Evolutionary conservation across 2,329 filamentous ascomycete species (phyloP).

Genomic region (Cytospora mali): DNA sequence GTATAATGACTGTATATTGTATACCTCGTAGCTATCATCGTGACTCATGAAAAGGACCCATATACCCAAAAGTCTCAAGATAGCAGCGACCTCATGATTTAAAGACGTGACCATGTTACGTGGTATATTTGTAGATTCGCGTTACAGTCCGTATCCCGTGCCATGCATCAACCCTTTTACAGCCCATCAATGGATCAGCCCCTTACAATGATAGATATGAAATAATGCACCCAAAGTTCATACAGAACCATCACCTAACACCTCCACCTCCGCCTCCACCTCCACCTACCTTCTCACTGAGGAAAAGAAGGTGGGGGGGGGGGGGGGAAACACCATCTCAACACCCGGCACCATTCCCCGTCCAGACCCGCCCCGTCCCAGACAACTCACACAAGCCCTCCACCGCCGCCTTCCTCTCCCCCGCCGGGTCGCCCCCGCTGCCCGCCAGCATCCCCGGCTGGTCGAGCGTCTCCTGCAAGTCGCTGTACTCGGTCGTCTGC

Average conservation of each 20-base stretch:
- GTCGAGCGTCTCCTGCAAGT: slow-evolving; percentile 50
- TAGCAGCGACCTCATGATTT: too few relatives aligned
- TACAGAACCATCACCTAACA: neutral
- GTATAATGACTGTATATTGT: neutral
- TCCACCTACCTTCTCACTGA: too few relatives aligned
- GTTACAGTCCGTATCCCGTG: neutral
- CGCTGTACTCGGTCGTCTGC: slow-evolving; percentile 44
- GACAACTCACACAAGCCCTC: slow-evolving; percentile 18
- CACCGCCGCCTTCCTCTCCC: neutral
- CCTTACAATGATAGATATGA: neutral
- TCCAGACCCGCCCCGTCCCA: slow-evolving; percentile 2
- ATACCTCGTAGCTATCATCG: neutral
- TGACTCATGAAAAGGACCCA: neutral
- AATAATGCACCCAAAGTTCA: neutral
- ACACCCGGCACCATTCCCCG: neutral
- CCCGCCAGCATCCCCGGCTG: slow-evolving; percentile 46
- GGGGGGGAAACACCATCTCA: too few relatives aligned
- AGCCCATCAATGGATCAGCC: neutral
- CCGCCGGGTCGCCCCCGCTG: slow-evolving; percentile 1
- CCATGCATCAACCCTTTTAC: too few relatives aligned
- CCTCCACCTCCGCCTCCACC: too few relatives aligned
- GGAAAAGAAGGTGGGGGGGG: too few relatives aligned
- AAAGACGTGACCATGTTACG: neutral
- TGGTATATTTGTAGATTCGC: neutral
- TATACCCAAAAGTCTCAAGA: neutral